Conservation (phyloP, 495 filamentous ascomycete genomes). For the Podospora tetraspora region DNA sequence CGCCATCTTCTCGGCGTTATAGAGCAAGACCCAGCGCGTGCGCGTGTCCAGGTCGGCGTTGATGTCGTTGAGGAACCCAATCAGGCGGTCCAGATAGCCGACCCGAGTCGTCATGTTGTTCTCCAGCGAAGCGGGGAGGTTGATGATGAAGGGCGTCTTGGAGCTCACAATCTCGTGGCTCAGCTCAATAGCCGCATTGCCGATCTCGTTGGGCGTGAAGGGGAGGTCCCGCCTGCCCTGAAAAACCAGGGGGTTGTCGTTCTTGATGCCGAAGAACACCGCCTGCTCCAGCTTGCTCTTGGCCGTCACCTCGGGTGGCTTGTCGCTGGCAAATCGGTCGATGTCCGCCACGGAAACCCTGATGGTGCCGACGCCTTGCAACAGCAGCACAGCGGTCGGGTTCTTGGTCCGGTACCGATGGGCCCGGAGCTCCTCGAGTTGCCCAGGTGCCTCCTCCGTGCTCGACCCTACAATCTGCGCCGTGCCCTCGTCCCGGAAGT, state of each 20-base stretch:
- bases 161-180: conserved; percentile 80
- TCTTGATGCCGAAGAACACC: conserved; percentile 79
- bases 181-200: conserved; percentile 68
- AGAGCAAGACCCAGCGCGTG: conserved; percentile 76
- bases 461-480: conserved; percentile 59
- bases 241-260: conserved; percentile 76
- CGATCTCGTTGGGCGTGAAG: conserved; percentile 65
- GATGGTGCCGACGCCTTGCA: conserved; percentile 75
- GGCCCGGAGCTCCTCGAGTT: conserved; percentile 38
- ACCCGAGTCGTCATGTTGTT: conserved; percentile 68
- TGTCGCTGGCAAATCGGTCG: conserved; percentile 44
- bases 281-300: conserved; percentile 91
- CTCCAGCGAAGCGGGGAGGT: conserved; percentile 66
- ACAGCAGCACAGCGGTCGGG: conserved; percentile 64
- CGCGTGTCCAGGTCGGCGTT: conserved; percentile 50
- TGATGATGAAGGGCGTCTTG: conserved; percentile 63
- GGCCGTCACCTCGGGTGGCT: conserved; percentile 57
- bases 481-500: conserved; percentile 62
- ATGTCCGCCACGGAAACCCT: conserved; percentile 58
- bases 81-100: conserved; percentile 65
- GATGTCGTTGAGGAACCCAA: conserved; percentile 56
- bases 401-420: conserved; percentile 51
- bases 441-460: conserved; percentile 47
- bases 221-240: conserved; percentile 53
- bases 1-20: conserved; percentile 82